Base-by-base conservation (phyloP, 257 asterid species). In the Osmanthus fragrans region DNA sequence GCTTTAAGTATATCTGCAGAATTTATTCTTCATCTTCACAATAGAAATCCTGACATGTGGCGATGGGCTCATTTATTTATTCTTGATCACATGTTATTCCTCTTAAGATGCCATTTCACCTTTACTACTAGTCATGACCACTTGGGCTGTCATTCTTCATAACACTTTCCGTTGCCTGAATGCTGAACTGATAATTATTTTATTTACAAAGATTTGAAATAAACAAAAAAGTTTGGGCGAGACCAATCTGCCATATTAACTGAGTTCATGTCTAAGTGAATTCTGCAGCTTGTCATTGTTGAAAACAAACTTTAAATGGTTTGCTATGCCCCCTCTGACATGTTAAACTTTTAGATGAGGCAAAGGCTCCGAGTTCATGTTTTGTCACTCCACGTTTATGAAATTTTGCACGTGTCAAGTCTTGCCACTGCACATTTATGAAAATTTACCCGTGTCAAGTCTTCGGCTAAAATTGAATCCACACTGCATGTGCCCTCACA, bases 231-330 rank as follows among this genome's bases (percentile, higher is more conserved):
- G 1, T 16, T 30, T 30, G 32, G 49, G 29, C 0, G 29, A 56
- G 65, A 56, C 29, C 37, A 33, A 33, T 72, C 18, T 66, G 36
- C 5, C 73, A 13, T 47, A 54, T 47, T 72, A 54, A 37, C 51
- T 9, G 40, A 34, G 73, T 69, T 39, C 73, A 32, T 2, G 21
- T 11, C 49, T n/a, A 49, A 70, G 30, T 33, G 45, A 51, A 56
- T 63, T 54, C 30, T 7, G 12, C 68, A 73, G 56, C 74, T 40
- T 75, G 70, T 58, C 66, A 68, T 12, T 69, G 65, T 56, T 56
- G 65, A n/a, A 54, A n/a, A 56, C 65, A 56, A 2, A 56, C 65
- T 56, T 56, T 56, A 56, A n/a, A 56, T n/a, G 21, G 65, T n/a
- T 56, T 7, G n/a, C 65, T 16, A 7, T 56, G 11, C 65, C 65